These are phyloP conservation scores for Lichtheimia hyalospora DNA, from an alignment of 371 early-diverging fungal species.

Conservation along the genomic window DNA sequence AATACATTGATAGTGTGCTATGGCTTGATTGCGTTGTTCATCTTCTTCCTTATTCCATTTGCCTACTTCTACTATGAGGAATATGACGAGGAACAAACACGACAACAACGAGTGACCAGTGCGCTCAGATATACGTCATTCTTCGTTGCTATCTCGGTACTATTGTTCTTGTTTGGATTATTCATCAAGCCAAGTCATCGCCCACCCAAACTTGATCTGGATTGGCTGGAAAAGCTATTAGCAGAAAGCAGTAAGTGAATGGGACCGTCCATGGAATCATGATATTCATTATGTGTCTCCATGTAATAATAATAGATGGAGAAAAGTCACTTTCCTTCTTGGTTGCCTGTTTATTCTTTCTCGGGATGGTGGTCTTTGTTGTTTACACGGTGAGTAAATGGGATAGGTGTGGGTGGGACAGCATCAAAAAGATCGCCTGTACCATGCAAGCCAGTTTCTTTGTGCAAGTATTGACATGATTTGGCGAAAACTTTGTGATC, in stretches of 20 bases:
- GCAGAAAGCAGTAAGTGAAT: conserved; percentile 43
- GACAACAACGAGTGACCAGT: conserved; percentile 31
- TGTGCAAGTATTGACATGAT: too few relatives aligned
- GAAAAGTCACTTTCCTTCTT: conserved; percentile 54
- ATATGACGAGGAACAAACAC: conserved; percentile 44
- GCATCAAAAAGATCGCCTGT: too few relatives aligned
- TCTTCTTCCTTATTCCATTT: conserved; percentile 59
- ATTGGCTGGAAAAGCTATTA: conserved; percentile 53
- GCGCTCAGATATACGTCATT: conserved; percentile 60
- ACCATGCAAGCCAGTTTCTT: not conserved
- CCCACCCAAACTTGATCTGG: conserved; percentile 45
- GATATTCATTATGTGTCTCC: not conserved
- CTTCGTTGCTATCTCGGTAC: conserved; percentile 46
- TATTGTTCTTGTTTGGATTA: conserved; percentile 46
- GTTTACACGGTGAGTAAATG: conserved; percentile 43
- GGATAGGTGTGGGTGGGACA: too few relatives aligned
- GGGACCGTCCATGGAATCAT: not conserved
- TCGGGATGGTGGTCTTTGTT: conserved; percentile 52
- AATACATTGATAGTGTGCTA: conserved; percentile 39
- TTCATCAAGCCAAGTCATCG: conserved; percentile 41
- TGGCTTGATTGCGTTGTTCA: conserved; percentile 49
- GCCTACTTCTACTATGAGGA: conserved; percentile 71
- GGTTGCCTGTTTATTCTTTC: conserved; percentile 43
- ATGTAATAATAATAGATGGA: conserved; percentile 48
- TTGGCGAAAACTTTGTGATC: too few relatives aligned